A percentile compares a stretch with the other conserved stretches of the same genome.
These are phyloP conservation scores for Pestalotiopsis sp. DNA, from an alignment of 2,329 filamentous ascomycete species.

Conservation along the genomic window DNA sequence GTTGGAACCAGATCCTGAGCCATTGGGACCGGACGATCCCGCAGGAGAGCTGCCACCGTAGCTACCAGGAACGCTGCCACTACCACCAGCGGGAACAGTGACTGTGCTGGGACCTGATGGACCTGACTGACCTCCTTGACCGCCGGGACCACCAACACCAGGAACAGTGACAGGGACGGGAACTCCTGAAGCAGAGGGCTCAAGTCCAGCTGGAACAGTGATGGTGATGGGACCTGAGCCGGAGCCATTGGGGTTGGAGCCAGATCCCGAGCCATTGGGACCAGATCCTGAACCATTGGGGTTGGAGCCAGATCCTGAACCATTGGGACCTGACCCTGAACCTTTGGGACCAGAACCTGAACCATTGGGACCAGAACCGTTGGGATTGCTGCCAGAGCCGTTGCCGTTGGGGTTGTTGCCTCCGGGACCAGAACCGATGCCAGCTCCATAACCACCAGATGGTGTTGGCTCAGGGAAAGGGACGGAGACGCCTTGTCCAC, in stretches of 20 bases:
- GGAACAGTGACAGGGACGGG: not conserved
- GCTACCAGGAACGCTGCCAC: not conserved
- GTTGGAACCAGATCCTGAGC: not conserved
- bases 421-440: not conserved
- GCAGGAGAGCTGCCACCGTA: conserved; percentile 8
- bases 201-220: not conserved
- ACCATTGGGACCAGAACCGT: not conserved
- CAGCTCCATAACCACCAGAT: conserved; percentile 6
- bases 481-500: not conserved
- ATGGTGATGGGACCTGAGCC: not conserved
- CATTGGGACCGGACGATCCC: not conserved
- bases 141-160: conserved; percentile 1
- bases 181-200: not conserved
- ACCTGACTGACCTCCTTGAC: not conserved
- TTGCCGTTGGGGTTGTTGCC: not conserved
- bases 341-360: not conserved
- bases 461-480: conserved; percentile 1
- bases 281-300: not conserved
- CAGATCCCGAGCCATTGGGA: not conserved
- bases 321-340: not conserved
- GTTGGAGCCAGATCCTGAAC: not conserved
- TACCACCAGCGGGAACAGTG: not conserved
- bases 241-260: not conserved
- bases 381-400: not conserved
- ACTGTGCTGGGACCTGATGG: not conserved